phyloP scores from a whole-genome alignment of 129 eudicot species.

The Saposhnikovia divaricata region DNA sequence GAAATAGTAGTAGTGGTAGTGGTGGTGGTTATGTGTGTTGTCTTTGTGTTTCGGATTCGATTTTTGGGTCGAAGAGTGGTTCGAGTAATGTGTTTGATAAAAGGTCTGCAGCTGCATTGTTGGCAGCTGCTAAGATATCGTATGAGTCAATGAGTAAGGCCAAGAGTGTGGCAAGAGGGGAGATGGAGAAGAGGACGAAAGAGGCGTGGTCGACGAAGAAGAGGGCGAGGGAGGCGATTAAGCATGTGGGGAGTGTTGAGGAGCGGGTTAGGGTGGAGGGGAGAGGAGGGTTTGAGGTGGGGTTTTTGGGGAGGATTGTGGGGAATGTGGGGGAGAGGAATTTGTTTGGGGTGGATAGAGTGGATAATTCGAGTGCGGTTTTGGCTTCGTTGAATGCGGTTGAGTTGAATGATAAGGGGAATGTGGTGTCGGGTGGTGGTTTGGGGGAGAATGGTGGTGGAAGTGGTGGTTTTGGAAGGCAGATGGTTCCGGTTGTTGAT shows the following conservation, averaged over 20 bases:
- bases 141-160: conserved; percentile 51
- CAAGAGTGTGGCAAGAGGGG: conserved; percentile 32
- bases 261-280: conserved; percentile 27
- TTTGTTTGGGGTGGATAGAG: conserved; percentile 22
- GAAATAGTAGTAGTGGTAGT: too few species aligned
- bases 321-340: conserved; percentile 15
- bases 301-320: neutral
- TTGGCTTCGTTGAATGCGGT: conserved; percentile 55
- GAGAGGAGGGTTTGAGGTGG: neutral
- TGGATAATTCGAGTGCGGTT: conserved; percentile 42
- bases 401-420: conserved; percentile 45
- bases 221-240: conserved; percentile 57
- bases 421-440: conserved; percentile 1
- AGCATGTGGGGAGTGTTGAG: conserved; percentile 39
- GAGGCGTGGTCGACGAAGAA: conserved; percentile 61
- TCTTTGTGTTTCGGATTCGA: conserved; percentile 20
- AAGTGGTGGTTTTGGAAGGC: neutral
- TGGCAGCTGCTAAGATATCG: conserved; percentile 58
- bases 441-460: conserved; percentile 32
- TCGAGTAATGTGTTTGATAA: conserved; percentile 37
- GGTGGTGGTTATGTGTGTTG: conserved; percentile 32
- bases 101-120: conserved; percentile 38
- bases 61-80: too few species aligned
- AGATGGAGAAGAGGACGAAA: conserved; percentile 53
- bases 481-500: conserved; percentile 8